A percentile compares a stretch with the other conserved stretches of the same genome.
Conservation (phyloP, 176 grass and related monocot genomes). For the Oryza rufipogon region DNA sequence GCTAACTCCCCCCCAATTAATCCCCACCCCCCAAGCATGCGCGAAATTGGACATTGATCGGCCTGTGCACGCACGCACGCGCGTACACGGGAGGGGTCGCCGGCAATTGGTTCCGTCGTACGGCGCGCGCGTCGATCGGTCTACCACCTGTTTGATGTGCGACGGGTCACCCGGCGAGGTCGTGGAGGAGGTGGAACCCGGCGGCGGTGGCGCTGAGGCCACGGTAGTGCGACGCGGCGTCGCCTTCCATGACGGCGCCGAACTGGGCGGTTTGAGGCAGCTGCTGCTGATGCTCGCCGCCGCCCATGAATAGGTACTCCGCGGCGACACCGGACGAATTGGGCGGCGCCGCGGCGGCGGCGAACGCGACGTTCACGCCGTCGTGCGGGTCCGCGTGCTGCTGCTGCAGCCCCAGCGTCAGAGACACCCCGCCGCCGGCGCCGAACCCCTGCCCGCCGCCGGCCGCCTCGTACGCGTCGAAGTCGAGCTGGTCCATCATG, state of each 20-base stretch:
- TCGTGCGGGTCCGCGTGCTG: slow-evolving; percentile 37
- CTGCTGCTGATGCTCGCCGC: slow-evolving; percentile 30
- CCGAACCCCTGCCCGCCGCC: slow-evolving; percentile 34
- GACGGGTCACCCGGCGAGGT: slow-evolving; percentile 50
- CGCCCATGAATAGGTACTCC: slow-evolving; percentile 49
- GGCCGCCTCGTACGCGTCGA: slow-evolving; percentile 49
- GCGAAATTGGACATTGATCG: not conserved
- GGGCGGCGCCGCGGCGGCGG: slow-evolving; percentile 3
- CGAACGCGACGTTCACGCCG: slow-evolving; percentile 62
- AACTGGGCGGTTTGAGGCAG: slow-evolving; percentile 22
- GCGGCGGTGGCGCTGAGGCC: slow-evolving; percentile 34
- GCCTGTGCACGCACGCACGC: not conserved
- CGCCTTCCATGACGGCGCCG: slow-evolving; percentile 30
- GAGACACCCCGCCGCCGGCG: slow-evolving; percentile 50
- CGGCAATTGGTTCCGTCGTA: not conserved
- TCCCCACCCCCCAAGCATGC: slow-evolving; percentile 8
- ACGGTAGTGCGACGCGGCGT: slow-evolving; percentile 35
- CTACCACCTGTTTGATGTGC: not conserved
- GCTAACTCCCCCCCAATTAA: not conserved
- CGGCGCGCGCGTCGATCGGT: not conserved
- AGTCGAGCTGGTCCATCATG: slow-evolving; percentile 61
- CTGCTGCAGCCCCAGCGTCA: slow-evolving; percentile 79
- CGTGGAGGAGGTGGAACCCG: slow-evolving; percentile 61
- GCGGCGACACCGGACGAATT: slow-evolving; percentile 17
- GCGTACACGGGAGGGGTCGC: not conserved